phyloP scores from a whole-genome alignment of 331 rosid species.

The Rhamnella rubrinervis region DNA sequence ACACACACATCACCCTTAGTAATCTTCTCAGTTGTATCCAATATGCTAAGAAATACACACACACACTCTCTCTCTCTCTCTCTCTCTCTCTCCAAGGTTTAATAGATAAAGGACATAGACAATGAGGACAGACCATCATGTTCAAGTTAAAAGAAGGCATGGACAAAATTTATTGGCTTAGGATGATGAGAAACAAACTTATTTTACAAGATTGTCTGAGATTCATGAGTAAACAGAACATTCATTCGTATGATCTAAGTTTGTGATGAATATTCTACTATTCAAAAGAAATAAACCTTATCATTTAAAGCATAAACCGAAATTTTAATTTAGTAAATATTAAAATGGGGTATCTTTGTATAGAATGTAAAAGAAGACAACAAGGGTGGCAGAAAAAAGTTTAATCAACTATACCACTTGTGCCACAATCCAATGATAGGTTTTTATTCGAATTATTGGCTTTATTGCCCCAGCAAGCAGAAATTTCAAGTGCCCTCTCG shows the following conservation, averaged over 20 bases:
- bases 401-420: conserved; percentile 42
- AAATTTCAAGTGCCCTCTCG: conserved; percentile 88
- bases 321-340: background rate
- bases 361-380: background rate
- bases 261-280: too few species aligned
- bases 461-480: conserved; percentile 56
- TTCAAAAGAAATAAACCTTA: background rate
- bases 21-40: conserved; percentile 43
- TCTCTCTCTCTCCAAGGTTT: background rate
- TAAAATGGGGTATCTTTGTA: background rate
- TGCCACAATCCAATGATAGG: conserved; percentile 32
- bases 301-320: background rate
- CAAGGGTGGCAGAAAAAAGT: conserved; percentile 12
- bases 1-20: conserved; percentile 21
- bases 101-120: too few species aligned
- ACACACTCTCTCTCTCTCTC: background rate
- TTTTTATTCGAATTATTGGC: conserved; percentile 47
- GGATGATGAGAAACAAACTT: too few species aligned
- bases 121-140: background rate
- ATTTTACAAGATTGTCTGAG: background rate
- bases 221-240: background rate
- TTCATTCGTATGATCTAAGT: too few species aligned
- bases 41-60: background rate
- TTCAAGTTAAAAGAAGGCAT: background rate
- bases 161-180: too few species aligned